Conservation (phyloP, 306 rosid genomes). For the Acacia confusa region DNA sequence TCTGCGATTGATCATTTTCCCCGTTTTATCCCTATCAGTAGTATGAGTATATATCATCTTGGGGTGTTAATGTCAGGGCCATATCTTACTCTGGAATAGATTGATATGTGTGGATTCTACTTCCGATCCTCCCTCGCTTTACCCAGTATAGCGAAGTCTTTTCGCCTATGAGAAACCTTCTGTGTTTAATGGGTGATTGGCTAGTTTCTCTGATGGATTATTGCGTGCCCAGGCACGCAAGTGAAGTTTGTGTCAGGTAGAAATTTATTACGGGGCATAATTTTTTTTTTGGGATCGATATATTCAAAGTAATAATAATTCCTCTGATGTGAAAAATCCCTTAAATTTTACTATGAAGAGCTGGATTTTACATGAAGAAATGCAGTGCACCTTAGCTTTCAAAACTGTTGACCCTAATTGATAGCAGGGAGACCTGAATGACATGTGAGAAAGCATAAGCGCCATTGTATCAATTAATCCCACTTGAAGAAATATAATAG, state of each 20-base stretch:
- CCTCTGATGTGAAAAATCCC: background rate
- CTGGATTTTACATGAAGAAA: background rate
- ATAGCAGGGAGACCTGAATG: constrained; percentile 11
- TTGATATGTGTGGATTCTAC: background rate
- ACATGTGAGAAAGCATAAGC: background rate
- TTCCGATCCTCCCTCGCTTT: background rate
- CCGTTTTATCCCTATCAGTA: background rate
- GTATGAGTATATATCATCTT: background rate
- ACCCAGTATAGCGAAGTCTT: background rate
- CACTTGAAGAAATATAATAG: background rate
- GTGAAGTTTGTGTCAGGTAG: background rate
- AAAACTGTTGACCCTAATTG: background rate
- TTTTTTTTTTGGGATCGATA: background rate
- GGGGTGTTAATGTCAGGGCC: background rate
- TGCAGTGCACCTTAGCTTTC: background rate
- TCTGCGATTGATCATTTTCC: background rate
- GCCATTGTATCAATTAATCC: background rate
- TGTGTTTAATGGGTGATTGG: background rate
- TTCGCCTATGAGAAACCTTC: background rate
- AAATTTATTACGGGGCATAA: background rate
- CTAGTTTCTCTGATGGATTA: background rate
- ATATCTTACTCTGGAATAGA: background rate
- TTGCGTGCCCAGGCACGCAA: background rate
- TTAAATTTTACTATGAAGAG: background rate
- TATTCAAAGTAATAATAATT: background rate